Conservation (phyloP, 1,284 basidiomycete genomes). For the Ganoderma resinaceum region DNA sequence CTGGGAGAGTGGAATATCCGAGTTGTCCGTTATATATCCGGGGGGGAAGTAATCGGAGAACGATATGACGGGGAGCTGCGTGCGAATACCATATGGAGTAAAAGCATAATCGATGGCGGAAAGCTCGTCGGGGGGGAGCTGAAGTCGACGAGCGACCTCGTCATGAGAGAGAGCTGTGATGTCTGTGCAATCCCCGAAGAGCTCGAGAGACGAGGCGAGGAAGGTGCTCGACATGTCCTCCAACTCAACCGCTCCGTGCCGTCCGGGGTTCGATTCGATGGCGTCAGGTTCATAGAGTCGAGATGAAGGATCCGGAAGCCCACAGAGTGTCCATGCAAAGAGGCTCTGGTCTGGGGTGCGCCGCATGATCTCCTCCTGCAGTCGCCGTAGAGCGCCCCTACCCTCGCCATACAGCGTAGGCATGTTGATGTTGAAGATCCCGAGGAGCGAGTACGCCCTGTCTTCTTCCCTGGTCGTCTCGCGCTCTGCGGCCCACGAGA, state of each 20-base stretch:
- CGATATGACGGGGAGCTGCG: background rate
- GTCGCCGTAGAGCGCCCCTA: background rate
- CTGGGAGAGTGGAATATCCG: background rate
- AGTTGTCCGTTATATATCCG: background rate
- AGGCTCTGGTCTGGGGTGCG: conserved; percentile 1
- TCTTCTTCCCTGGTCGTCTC: background rate
- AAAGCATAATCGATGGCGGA: background rate
- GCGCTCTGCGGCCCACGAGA: background rate
- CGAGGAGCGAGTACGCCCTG: background rate
- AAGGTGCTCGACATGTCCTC: background rate
- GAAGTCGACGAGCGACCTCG: background rate
- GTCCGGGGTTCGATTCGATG: too few relatives aligned
- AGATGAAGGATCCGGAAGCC: background rate
- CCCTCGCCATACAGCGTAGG: conserved; percentile 1
- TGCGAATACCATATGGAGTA: background rate
- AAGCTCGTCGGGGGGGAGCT: background rate
- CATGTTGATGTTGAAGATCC: background rate
- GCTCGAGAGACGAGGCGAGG: background rate
- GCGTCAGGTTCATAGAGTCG: background rate
- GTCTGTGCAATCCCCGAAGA: background rate
- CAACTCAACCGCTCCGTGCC: too few relatives aligned
- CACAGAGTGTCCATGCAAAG: background rate
- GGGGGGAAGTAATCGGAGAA: background rate
- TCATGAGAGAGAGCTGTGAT: background rate
- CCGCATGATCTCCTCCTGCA: background rate